Conservation (phyloP, 2,329 filamentous ascomycete genomes). For the Fusarium dimerum region DNA sequence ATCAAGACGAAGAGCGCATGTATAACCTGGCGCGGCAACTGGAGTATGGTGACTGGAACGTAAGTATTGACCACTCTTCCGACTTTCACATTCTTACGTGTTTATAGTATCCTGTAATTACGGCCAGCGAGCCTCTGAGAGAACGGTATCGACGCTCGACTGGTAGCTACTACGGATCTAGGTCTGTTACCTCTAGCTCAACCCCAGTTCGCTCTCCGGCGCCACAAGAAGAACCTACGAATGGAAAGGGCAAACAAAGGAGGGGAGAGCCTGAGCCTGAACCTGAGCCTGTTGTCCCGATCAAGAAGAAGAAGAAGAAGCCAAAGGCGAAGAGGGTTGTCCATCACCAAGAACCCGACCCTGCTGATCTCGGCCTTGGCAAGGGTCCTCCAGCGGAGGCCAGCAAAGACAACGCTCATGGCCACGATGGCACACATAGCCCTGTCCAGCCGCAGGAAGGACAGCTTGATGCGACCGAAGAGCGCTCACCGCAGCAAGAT, state of each 20-base stretch:
- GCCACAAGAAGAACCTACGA: constrained; percentile 9
- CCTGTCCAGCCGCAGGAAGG: constrained; percentile 21
- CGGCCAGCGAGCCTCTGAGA: constrained; percentile 70
- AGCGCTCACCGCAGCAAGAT: constrained; percentile 14
- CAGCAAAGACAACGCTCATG: constrained; percentile 2
- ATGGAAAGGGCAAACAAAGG: constrained; percentile 26
- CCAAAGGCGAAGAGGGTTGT: constrained; percentile 31
- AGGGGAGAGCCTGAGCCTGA: constrained; percentile 19
- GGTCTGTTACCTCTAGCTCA: constrained; percentile 28
- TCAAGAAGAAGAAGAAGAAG: constrained; percentile 42
- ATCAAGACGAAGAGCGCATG: constrained; percentile 70
- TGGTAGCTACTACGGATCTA: constrained; percentile 30
- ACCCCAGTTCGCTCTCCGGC: constrained; percentile 23
- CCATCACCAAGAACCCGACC: constrained; percentile 36
- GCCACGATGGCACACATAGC: constrained; percentile 22
- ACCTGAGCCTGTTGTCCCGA: constrained; percentile 32
- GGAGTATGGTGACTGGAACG: constrained; percentile 92
- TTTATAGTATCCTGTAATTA: constrained; percentile 85
- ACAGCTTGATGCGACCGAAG: constrained; percentile 4
- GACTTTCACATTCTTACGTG: neutral
- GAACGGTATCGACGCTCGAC: constrained; percentile 59
- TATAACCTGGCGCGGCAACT: constrained; percentile 71
- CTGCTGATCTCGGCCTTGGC: constrained; percentile 27
- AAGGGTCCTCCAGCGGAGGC: constrained; percentile 23
- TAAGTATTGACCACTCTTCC: constrained; percentile 44